These are phyloP conservation scores for Phytophthora palmivora DNA, from an alignment of 352 stramenopile genomes.

Conservation along the genomic window DNA sequence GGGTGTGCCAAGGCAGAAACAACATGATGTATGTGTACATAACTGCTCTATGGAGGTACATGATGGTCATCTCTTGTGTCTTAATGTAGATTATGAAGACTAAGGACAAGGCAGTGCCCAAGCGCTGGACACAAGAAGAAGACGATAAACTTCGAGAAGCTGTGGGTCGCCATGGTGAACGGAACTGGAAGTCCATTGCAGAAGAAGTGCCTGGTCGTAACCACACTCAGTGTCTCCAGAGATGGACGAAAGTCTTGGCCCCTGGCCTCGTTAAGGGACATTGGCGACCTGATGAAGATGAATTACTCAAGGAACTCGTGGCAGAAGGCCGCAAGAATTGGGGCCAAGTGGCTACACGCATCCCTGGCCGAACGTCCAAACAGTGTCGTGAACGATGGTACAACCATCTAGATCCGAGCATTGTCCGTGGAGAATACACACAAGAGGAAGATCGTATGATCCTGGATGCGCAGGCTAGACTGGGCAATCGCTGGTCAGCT, in stretches of 20 bases:
- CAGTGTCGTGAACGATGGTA: constrained; percentile 96
- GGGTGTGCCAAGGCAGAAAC: constrained; percentile 80
- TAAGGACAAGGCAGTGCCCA: constrained; percentile 85
- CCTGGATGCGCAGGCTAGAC: constrained; percentile 76
- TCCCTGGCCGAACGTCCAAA: constrained; percentile 89
- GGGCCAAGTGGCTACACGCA: constrained; percentile 86
- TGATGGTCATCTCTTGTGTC: constrained; percentile 3
- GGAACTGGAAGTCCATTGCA: constrained; percentile 91
- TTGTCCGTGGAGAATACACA: constrained; percentile 82
- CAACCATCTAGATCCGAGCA: constrained; percentile 94
- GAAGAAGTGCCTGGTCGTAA: constrained; percentile 85
- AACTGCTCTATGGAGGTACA: too few species aligned
- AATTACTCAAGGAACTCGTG: constrained; percentile 84
- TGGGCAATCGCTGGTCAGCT: constrained; percentile 91
- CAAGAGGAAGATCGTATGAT: constrained; percentile 91
- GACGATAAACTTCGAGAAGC: constrained; percentile 82
- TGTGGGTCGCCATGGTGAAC: constrained; percentile 78
- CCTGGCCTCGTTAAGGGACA: constrained; percentile 96
- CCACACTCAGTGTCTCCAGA: constrained; percentile 91
- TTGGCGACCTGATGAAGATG: constrained; percentile 95
- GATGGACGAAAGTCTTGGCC: constrained; percentile 93
- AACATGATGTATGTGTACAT: constrained; percentile 70
- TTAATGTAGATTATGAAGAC: constrained; percentile 74
- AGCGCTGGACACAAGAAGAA: constrained; percentile 82
- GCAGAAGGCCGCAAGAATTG: constrained; percentile 87